Evolutionary conservation across 306 rosid genomes (phyloP), one percentile per base, ranked within the genome.

Genomic region (Elaeagnus macrophylla): DNA sequence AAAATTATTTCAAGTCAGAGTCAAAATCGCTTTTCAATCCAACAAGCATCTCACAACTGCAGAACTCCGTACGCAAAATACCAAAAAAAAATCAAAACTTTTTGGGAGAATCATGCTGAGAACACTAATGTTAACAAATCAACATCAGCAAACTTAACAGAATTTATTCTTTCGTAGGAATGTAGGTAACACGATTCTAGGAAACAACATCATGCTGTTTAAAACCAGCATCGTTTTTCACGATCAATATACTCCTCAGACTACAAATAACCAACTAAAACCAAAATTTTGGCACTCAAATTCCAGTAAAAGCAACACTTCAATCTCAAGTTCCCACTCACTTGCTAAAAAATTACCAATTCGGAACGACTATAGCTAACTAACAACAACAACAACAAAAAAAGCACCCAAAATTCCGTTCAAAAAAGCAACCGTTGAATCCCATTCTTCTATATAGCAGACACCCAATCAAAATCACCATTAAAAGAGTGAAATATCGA

Each of bases 141-240:
- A 25, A 25, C 46, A 41, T 41, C 13, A 7, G 9, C 7, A 41
- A 2, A 25, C 4, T 0, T 25, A 25, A 25, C 32, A 25, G 2
- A 25, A 25, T 25, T 25, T 25, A 25, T 25, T 25, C 32, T 25
- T 16, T 20, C 16, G 11, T 6, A 12, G 14, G 10, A 17, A 69
- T 70, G 53, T 71, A 70, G 75, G 80, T 74, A 71, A 71, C 77
- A 78, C 67, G 53, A 70, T 56, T 74, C 41, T 51, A 64, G 1
- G 51, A 43, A 53, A 0, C 10, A n/a, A 42, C 79, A 74, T 52
- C 58, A 60, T 60, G 77, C 67, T 60, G 72, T 78, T 73, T 44
- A 73, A 73, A 53, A 66, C 68, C 68, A 70, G 82, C 57, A 57
- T 16, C 57, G 53, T 16, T 9, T 73, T n/a, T 55, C 14, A 17